A percentile compares a stretch with the other conserved stretches of the same genome.
Evolutionary conservation across 257 asterid genomes (phyloP).

Genomic region (Primulina tabacum): DNA sequence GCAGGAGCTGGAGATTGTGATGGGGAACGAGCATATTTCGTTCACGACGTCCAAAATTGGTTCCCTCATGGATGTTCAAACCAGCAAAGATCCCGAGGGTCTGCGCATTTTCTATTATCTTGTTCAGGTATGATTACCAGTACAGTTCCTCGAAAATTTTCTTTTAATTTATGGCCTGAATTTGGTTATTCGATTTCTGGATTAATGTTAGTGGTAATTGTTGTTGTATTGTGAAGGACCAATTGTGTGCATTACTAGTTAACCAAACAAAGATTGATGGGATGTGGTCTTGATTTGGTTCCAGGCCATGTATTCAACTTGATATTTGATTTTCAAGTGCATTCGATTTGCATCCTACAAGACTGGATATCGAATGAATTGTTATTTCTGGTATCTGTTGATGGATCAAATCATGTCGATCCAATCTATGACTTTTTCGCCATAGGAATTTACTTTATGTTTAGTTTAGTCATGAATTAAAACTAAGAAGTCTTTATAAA

Average conservation of each 20-base stretch:
- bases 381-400: background rate
- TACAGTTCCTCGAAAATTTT: background rate
- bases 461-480: background rate
- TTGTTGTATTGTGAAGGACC: no score
- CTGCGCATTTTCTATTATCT: constrained; percentile 90
- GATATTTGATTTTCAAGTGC: background rate
- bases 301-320: background rate
- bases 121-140: constrained; percentile 63
- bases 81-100: constrained; percentile 96
- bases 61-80: constrained; percentile 91
- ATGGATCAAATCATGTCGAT: background rate
- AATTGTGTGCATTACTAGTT: background rate
- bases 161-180: background rate
- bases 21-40: constrained; percentile 97
- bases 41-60: constrained; percentile 99
- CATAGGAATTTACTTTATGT: background rate
- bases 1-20: constrained; percentile 98
- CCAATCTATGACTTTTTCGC: background rate
- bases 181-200: background rate
- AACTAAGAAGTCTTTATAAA: background rate
- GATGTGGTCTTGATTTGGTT: background rate
- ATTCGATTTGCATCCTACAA: background rate
- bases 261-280: background rate
- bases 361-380: background rate
- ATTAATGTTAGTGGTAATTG: background rate